These are phyloP conservation scores for Rhodotorula taiwanensis DNA, from an alignment of 768 basidiomycete species.

Conservation along the genomic window DNA sequence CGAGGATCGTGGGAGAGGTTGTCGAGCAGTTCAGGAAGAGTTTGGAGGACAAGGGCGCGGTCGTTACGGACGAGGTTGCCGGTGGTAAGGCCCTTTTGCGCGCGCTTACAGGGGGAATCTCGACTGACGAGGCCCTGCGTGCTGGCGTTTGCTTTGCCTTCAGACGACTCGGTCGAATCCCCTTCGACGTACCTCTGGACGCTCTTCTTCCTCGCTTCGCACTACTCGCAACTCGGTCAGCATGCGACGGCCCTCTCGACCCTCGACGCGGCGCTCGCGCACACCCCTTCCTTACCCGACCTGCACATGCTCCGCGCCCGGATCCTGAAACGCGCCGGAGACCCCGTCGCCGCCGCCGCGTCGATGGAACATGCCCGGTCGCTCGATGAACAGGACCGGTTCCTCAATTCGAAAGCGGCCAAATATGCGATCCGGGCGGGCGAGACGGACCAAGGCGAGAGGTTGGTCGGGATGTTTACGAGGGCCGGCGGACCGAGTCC, in stretches of 20 bases:
- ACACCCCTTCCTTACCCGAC: constrained; percentile 92
- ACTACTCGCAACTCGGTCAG: constrained; percentile 42
- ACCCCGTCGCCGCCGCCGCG: constrained; percentile 64
- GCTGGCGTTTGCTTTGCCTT: background rate
- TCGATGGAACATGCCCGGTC: constrained; percentile 71
- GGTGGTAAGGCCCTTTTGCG: constrained; percentile 6
- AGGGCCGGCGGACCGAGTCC: constrained; percentile 77
- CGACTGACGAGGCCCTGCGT: background rate
- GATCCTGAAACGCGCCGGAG: constrained; percentile 77
- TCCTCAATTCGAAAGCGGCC: constrained; percentile 84
- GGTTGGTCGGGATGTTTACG: constrained; percentile 77
- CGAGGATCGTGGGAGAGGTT: constrained; percentile 60
- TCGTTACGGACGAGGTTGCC: constrained; percentile 26
- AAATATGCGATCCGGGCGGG: constrained; percentile 85
- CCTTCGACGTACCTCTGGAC: constrained; percentile 89
- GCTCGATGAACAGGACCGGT: constrained; percentile 89
- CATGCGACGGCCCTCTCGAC: constrained; percentile 52
- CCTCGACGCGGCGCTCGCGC: constrained; percentile 61
- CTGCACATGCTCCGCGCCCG: constrained; percentile 73
- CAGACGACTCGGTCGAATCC: constrained; percentile 48
- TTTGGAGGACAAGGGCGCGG: constrained; percentile 27
- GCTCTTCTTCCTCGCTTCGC: constrained; percentile 88
- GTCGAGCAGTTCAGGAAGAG: constrained; percentile 48
- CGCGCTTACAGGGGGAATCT: background rate
- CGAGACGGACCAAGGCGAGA: constrained; percentile 64